phyloP scores from a whole-genome alignment of 768 basidiomycete genomes.

The Calocybe indica region DNA sequence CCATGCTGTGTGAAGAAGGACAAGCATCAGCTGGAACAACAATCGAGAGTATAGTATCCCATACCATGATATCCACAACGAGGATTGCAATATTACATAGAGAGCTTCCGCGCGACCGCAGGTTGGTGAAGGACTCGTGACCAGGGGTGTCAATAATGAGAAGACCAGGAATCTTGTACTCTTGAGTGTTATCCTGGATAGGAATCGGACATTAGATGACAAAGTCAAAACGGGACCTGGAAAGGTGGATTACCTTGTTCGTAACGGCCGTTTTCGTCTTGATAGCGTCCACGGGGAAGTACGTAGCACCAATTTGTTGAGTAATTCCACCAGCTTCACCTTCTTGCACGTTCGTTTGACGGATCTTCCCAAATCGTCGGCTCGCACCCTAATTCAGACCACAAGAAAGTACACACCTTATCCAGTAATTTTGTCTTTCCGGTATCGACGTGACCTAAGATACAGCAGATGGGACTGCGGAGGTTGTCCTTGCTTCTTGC shows the following conservation, averaged over 20 bases:
- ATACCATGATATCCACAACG: slow-evolving; percentile 95
- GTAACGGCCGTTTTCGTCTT: slow-evolving; percentile 89
- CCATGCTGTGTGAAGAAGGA: slow-evolving; percentile 62
- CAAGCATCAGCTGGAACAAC: slow-evolving; percentile 1
- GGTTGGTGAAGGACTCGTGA: slow-evolving; percentile 98
- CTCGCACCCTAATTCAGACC: slow-evolving; percentile 2
- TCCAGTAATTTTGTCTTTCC: slow-evolving; percentile 98
- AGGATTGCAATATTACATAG: slow-evolving; percentile 98
- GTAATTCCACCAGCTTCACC: slow-evolving; percentile 99
- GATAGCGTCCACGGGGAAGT: slow-evolving; percentile 96
- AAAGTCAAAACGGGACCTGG: not conserved
- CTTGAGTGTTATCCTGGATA: slow-evolving; percentile 65
- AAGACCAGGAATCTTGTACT: slow-evolving; percentile 96
- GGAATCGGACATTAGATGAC: not conserved
- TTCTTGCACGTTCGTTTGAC: slow-evolving; percentile 99
- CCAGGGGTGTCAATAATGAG: slow-evolving; percentile 97
- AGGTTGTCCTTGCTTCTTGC: slow-evolving; percentile 85
- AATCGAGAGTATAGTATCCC: slow-evolving; percentile 9
- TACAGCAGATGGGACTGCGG: slow-evolving; percentile 97
- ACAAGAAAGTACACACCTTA: slow-evolving; percentile 49
- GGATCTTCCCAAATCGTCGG: slow-evolving; percentile 56
- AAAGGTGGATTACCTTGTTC: slow-evolving; percentile 54
- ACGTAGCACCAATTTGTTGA: slow-evolving; percentile 99
- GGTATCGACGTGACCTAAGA: slow-evolving; percentile 98
- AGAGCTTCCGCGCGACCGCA: slow-evolving; percentile 92